A percentile compares a stretch with the other conserved stretches of the same genome.
Evolutionary conservation across 139 green algal genomes (phyloP).

Genomic region (Tetradesmus lagerheimii): DNA sequence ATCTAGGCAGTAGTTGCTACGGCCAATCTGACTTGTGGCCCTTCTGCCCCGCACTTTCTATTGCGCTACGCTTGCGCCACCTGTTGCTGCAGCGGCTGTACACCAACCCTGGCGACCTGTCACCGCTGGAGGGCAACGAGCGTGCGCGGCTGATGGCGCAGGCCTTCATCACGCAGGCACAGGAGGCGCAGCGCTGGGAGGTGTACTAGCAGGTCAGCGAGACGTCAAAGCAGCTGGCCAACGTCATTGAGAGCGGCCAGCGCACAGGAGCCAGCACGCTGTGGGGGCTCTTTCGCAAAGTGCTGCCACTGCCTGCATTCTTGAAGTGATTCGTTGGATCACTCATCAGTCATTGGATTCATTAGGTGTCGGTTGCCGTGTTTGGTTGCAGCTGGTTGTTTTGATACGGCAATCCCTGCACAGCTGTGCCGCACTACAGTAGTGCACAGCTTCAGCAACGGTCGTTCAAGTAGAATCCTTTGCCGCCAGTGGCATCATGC

Average conservation of each 20-base stretch:
- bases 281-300: background rate
- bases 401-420: too few relatives aligned
- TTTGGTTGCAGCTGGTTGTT: too few relatives aligned
- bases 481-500: too few relatives aligned
- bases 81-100: background rate
- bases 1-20: too few relatives aligned
- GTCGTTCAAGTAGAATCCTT: too few relatives aligned
- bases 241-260: constrained; percentile 38
- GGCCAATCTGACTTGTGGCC: too few relatives aligned
- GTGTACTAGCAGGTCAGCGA: constrained; percentile 40
- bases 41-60: background rate
- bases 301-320: constrained; percentile 21
- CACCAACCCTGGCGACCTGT: constrained; percentile 29
- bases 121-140: background rate
- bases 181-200: constrained; percentile 4
- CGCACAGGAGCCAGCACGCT: constrained; percentile 22
- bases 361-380: too few relatives aligned
- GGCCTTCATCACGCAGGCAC: background rate
- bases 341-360: too few relatives aligned
- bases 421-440: too few relatives aligned
- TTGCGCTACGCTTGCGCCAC: background rate
- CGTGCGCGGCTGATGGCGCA: constrained; percentile 19
- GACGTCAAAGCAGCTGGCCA: constrained; percentile 39
- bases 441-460: too few relatives aligned
- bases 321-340: background rate